phyloP scores from a whole-genome alignment of 2,329 filamentous ascomycete species.

The Sclerotiophoma versabilis region DNA sequence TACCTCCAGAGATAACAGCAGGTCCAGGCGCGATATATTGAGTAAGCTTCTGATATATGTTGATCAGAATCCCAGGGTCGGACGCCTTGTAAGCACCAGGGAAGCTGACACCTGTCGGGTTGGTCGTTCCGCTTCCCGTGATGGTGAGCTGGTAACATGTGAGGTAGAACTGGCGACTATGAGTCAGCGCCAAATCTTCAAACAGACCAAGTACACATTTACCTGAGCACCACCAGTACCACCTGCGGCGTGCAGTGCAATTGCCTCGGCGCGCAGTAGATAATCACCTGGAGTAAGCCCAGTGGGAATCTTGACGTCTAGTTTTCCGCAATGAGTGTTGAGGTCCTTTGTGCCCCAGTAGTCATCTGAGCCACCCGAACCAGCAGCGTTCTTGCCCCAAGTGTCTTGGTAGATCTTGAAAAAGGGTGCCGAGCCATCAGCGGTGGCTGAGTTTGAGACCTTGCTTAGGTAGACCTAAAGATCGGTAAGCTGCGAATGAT shows the following conservation, averaged over 20 bases:
- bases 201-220: neutral
- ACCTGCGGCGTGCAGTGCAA: slow-evolving; percentile 64
- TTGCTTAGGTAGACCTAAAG: slow-evolving; percentile 50
- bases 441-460: slow-evolving; percentile 57
- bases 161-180: slow-evolving; percentile 51
- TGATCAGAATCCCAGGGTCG: slow-evolving; percentile 67
- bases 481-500: neutral
- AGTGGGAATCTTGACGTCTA: slow-evolving; percentile 60
- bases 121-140: slow-evolving; percentile 60
- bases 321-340: slow-evolving; percentile 57
- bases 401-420: slow-evolving; percentile 66
- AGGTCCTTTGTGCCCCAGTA: slow-evolving; percentile 59
- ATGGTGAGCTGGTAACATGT: slow-evolving; percentile 67
- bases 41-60: slow-evolving; percentile 62
- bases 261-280: slow-evolving; percentile 60
- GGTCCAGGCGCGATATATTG: slow-evolving; percentile 63
- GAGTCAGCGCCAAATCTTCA: neutral
- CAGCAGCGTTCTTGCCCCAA: slow-evolving; percentile 55
- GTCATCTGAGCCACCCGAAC: slow-evolving; percentile 51
- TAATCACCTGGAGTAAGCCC: slow-evolving; percentile 65
- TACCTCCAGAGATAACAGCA: slow-evolving; percentile 43
- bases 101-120: slow-evolving; percentile 55
- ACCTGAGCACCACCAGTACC: slow-evolving; percentile 49
- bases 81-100: slow-evolving; percentile 64
- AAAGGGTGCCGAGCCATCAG: slow-evolving; percentile 59